Evolutionary conservation across 805 yeast species (phyloP), one percentile per base, ranked within the genome.

Genomic region (Saccharomyces mikatae): DNA sequence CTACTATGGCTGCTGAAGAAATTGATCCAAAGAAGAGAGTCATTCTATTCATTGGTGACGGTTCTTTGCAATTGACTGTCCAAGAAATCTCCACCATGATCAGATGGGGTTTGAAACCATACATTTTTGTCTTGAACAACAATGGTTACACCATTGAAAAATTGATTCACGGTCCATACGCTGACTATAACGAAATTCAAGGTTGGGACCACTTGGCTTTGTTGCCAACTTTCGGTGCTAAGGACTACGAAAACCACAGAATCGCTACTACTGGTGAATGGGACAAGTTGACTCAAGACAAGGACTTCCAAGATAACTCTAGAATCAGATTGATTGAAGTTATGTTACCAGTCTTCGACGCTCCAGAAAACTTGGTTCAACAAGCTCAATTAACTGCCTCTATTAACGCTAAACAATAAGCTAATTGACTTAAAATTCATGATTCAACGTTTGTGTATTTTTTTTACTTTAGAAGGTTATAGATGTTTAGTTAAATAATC

Each of bases 121-220:
- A 83, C 71, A 69, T 83, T 65, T 83, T 83, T 63, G 80, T 83
- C n/a, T 74, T 83, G 67, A 83, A 83, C 73, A 83, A 83, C 70
- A 80, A 77, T 56, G 88, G 88, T 68, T 83, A 83, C 74, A 83
- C 88, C 59, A 83, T 83, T 66, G 87, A 83, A 71, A 80, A 82
- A 72, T 76, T 83, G 74, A 82, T 83, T 59, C 87, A 83, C 70
- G 87, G 87, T 66, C 79, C 73, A 58, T 70, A 72, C 26, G 86
- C 86, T 47, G 69, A 74, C 50, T 83, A 83, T 71, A 83, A 83
- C 68, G 79, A 77, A 59, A 78, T 83, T 63, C 87, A 83, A 71
- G 73, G 78, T 52, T 83, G 88, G 88, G 77, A 81, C 44, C 84
- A 83, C 71, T 73, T 75, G 69, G 75, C 74, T 52, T 62, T 83